Base-by-base conservation (phyloP, 805 yeast genomes). In the Candida mattraensis region DNA sequence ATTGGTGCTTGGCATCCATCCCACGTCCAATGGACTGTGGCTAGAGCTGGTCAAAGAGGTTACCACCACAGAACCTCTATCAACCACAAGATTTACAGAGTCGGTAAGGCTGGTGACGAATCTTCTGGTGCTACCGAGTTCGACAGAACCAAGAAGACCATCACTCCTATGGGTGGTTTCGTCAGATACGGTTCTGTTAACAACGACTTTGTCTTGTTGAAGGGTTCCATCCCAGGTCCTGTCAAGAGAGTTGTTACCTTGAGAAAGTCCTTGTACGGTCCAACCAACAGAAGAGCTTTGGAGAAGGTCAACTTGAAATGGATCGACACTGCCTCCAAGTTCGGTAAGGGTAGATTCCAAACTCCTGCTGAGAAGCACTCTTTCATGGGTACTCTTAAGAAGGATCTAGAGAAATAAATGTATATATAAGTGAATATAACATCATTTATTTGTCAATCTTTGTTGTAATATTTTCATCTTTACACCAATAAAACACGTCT, bases 321-420 rank as follows among this genome's bases (percentile, higher is more conserved):
- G 99, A 93, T 93, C 70, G 99, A 93, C 74, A 93, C 99, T 64
- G 96, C 99, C 69, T 93, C 99, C 67, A 89, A 91, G 78, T 93
- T 93, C 89, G 99, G 99, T 85, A 94, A 93, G 87, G 99, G 99
- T 82, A 93, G 99, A 84, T 93, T 93, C 98, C 99, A 93, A 80
- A 93, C 99, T 67, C 95, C 97, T 64, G 98, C 97, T 72, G 99
- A 93, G 83, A 94, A 94, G 89, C 88, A 83, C 69, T 95, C 99
- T 69, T 93, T 93, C 91, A 65, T 89, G 80, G 99, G 99, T 80
- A 91, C 99, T 67, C 84, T 93, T 72, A 93, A 93, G 95, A 89
- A 87, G 83, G 97, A 89, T 74, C 80, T 87, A 69, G 76, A 44
- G 48, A 44, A 44, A 29, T 44, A 44, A 30, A 35, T 40, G 30